Percentiles rank a stretch among this genome's conserved stretches.
These are phyloP conservation scores for Fomitopsis pinicola DNA, from an alignment of 1,284 basidiomycete genomes.

Conservation along the genomic window DNA sequence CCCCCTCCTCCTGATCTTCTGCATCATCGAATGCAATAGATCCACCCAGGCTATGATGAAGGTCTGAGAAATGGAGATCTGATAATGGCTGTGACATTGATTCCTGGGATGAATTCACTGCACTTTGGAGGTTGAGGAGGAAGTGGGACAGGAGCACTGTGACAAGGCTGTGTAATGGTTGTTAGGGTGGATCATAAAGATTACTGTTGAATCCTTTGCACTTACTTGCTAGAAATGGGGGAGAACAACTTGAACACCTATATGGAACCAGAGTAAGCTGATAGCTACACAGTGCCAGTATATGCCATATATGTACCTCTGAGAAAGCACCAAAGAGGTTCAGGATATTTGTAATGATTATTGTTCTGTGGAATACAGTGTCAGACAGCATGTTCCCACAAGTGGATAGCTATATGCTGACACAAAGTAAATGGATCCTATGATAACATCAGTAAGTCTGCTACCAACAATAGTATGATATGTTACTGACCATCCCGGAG, in stretches of 20 bases:
- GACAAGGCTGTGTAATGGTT: neutral
- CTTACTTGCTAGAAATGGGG: no score
- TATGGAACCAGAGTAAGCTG: no score
- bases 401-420: neutral
- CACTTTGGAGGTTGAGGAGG: neutral
- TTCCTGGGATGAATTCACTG: neutral
- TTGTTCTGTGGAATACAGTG: neutral
- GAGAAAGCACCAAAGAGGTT: no score
- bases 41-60: neutral
- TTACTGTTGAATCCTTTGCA: no score
- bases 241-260: no score
- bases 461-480: neutral
- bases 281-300: no score
- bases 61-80: neutral
- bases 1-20: neutral
- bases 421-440: neutral
- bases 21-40: neutral
- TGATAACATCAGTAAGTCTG: neutral
- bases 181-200: no score
- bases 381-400: neutral
- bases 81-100: neutral
- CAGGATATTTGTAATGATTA: no score
- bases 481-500: neutral
- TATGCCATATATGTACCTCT: no score
- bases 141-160: neutral